Base-by-base conservation (phyloP, 306 rosid genomes). In the Sicyos edulis region DNA sequence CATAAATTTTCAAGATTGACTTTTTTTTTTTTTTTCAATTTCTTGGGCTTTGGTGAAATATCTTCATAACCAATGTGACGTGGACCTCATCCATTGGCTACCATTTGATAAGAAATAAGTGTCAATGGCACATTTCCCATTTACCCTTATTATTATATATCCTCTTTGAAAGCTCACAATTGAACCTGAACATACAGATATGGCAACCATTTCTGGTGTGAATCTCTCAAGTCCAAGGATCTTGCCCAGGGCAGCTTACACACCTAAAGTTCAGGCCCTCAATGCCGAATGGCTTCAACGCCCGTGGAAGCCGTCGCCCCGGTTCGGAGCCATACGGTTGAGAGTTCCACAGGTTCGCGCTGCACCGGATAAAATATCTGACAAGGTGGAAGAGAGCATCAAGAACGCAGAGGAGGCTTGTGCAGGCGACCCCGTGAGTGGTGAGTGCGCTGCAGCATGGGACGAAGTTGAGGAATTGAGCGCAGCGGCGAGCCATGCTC, bases 381-480 rank as follows among this genome's bases (percentile, higher is more conserved):
- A 88, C 11, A 87, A 87, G 80, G 98, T 92, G 45, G 87, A 65
- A 49, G 92, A 92, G 76, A 92, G 98, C 85, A 87, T 92, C 70
- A 92, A 92, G 93, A 60, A 76, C 1, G 98, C 98, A 0, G 82
- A 92, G 82, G 88, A 84, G 69, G 57, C 90, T 0, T 92, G 98
- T 79, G 79, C 91, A 0, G 97, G 56, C 7, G 86, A 90, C 71
- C 89, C 98, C 0, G 79, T 76, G 0, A 86, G 93, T 71, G 87
- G 98, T 0, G 98, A 92, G 76, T 92, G 98, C 53, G 95, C 82
- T 63, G 98, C 96, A 22, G 98, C 98, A 6, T 90, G 98, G 98
- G 98, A 92, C 53, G 96, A 87, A 82, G 98, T 92, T 61, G 98
- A 92, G 89, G 98, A 92, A 81, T 88, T 90, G 58, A 92, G 98